A percentile compares a stretch with the other conserved stretches of the same genome.
Conservation (phyloP, 176 grass and related monocot genomes). For the Zea mays region Zm-B73-REFERENCE-NAM-5.0 NC_050096.1:272240001-272240500, state of each 20-base stretch:
- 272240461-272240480: background rate
- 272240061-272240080: background rate
- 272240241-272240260: slow-evolving; percentile 25
- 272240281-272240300: background rate
- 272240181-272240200: slow-evolving; percentile 20
- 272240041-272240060: background rate
- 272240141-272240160: slow-evolving; percentile 33
- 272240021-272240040: background rate
- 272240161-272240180: slow-evolving; percentile 20
- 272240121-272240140: slow-evolving; percentile 37
- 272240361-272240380: slow-evolving; percentile 35
- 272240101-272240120: background rate
- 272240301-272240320: slow-evolving; percentile 20
- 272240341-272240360: slow-evolving; percentile 18
- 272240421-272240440: slow-evolving; percentile 1
- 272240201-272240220: slow-evolving; percentile 56
- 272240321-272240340: slow-evolving; percentile 48
- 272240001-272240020: background rate
- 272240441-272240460: background rate
- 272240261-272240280: background rate
- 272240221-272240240: slow-evolving; percentile 29
- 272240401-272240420: background rate
- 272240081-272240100: slow-evolving; percentile 7
- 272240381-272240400: slow-evolving; percentile 22
- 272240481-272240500: slow-evolving; percentile 44